Conservation (phyloP, 495 filamentous ascomycete genomes). For the Tuber brumale region DNA sequence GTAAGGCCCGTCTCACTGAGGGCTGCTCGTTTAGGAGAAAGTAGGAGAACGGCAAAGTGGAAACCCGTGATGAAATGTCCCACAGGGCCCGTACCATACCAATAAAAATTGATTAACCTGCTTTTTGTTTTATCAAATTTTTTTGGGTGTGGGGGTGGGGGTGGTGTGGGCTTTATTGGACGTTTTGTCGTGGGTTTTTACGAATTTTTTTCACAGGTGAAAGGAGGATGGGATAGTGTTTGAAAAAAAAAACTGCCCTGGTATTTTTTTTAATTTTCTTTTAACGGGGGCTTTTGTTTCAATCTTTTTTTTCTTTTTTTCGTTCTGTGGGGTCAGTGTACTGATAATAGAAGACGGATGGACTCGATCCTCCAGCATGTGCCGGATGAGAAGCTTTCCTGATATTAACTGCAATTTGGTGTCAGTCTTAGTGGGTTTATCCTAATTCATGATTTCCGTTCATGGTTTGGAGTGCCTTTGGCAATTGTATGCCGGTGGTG, state of each 20-base stretch:
- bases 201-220: slow-evolving; percentile 18
- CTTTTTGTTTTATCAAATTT: too few species aligned
- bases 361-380: slow-evolving; percentile 13
- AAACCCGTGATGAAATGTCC: not conserved
- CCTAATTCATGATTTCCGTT: not conserved
- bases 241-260: slow-evolving; percentile 14
- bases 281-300: slow-evolving; percentile 22
- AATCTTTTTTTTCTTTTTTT: slow-evolving; percentile 20
- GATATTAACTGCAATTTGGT: slow-evolving; percentile 18
- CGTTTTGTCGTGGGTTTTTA: not conserved
- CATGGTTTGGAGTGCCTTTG: not conserved
- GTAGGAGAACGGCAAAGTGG: slow-evolving; percentile 53
- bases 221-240: slow-evolving; percentile 12
- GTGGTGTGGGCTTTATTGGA: not conserved
- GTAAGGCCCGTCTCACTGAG: slow-evolving; percentile 95
- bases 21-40: slow-evolving; percentile 99
- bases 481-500: not conserved
- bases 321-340: slow-evolving; percentile 25
- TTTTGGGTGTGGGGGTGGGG: too few species aligned
- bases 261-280: not conserved
- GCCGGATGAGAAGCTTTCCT: slow-evolving; percentile 12
- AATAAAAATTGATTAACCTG: too few species aligned
- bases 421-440: not conserved
- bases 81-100: too few species aligned
- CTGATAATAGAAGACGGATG: slow-evolving; percentile 35